Conservation (phyloP, 2,329 filamentous ascomycete species). For the Drechslerella dactyloides region DNA sequence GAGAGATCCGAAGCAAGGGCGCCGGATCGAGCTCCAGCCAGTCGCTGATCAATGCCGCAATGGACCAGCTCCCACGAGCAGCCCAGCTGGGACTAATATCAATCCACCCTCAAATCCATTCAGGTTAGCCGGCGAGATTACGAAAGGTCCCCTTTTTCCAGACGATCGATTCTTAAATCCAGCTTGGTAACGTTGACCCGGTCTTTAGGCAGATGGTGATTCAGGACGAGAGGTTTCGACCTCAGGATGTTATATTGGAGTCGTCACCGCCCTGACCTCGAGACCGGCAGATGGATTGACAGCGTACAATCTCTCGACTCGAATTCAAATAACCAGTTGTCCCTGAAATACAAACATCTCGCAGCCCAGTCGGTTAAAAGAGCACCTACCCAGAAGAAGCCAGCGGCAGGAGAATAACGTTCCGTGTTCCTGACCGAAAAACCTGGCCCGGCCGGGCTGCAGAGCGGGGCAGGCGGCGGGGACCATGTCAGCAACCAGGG, state of each 20-base stretch:
- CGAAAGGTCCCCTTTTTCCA: constrained; percentile 2
- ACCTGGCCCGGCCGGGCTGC: constrained; percentile 4
- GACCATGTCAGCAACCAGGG: constrained; percentile 38
- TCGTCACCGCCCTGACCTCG: constrained; percentile 18
- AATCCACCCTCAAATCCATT: background rate
- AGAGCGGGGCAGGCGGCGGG: constrained; percentile 7
- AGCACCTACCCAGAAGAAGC: background rate
- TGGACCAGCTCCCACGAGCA: background rate
- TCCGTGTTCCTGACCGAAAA: constrained; percentile 2
- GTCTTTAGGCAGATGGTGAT: constrained; percentile 38
- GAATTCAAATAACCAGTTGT: constrained; percentile 4
- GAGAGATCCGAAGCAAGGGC: background rate
- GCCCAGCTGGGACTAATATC: background rate
- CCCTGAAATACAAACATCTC: constrained; percentile 24
- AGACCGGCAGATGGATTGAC: background rate
- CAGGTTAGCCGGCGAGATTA: background rate
- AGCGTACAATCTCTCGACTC: background rate
- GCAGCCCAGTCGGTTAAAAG: constrained; percentile 7
- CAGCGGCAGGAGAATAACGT: background rate
- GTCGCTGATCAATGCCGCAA: background rate
- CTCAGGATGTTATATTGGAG: background rate
- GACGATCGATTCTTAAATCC: constrained; percentile 11
- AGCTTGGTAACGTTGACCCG: constrained; percentile 9
- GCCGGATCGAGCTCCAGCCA: background rate
- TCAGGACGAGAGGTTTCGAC: background rate